Evolutionary conservation across 2,329 filamentous ascomycete genomes (phyloP).

Genomic region (Graphium sp.): DNA sequence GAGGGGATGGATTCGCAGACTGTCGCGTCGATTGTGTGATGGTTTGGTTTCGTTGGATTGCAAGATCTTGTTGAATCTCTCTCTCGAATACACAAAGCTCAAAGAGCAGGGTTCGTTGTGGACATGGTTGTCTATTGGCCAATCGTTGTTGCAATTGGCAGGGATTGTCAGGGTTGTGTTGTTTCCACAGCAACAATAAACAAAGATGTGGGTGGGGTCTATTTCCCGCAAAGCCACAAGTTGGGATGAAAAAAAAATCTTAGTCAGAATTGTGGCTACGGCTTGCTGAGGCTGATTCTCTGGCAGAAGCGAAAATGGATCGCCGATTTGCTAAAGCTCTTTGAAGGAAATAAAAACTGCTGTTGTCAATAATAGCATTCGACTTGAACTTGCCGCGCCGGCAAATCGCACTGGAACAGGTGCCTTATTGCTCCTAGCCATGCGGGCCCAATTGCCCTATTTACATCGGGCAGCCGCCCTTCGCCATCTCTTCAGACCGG

Average conservation of each 20-base stretch:
- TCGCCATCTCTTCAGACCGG: conserved; percentile 14
- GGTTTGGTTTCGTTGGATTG: conserved; percentile 1
- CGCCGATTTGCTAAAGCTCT: too few species aligned
- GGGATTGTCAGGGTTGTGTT: conserved; percentile 1
- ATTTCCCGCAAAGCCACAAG: conserved; percentile 1
- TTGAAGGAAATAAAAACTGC: too few species aligned
- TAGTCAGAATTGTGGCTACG: too few species aligned
- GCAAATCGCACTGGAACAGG: too few species aligned
- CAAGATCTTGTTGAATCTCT: too few species aligned
- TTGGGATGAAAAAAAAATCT: conserved; percentile 1
- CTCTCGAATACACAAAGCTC: too few species aligned
- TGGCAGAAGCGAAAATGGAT: too few species aligned
- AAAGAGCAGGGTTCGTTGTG: too few species aligned
- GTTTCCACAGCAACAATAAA: conserved; percentile 5
- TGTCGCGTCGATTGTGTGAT: neutral
- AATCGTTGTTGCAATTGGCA: neutral
- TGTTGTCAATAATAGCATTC: conserved; percentile 1
- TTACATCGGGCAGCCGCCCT: conserved; percentile 16
- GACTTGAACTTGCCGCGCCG: too few species aligned
- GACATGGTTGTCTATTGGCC: neutral
- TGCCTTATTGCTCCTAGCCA: too few species aligned
- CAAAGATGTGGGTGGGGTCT: conserved; percentile 2
- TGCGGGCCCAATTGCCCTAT: conserved; percentile 25
- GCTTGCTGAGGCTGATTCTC: too few species aligned
- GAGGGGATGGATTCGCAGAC: neutral